Conservation (phyloP, 306 rosid genomes). For the Cicer bijugum region DNA sequence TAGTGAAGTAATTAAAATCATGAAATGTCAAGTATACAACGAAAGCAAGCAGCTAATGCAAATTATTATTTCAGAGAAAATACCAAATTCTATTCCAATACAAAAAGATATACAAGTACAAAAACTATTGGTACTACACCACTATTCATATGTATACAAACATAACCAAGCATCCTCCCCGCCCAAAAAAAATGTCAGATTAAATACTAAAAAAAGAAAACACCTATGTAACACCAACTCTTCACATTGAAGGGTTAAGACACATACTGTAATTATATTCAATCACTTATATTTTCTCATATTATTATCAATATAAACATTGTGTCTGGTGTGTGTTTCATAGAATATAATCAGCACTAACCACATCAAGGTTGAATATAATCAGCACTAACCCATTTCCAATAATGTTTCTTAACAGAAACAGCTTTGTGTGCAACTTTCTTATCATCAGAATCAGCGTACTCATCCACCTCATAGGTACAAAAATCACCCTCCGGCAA, state of each 20-base stretch:
- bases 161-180: not conserved
- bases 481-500: conserved; percentile 84
- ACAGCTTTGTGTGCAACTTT: conserved; percentile 62
- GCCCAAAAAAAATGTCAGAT: conserved; percentile 34
- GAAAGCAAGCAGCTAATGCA: conserved; percentile 19
- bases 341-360: not conserved
- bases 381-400: conserved; percentile 89
- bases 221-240: not conserved
- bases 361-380: conserved; percentile 51
- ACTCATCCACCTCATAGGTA: conserved; percentile 78
- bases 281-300: not conserved
- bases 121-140: conserved; percentile 24
- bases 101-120: conserved; percentile 39
- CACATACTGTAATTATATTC: not conserved
- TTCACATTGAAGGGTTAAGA: not conserved
- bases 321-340: not conserved
- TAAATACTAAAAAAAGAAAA: not conserved
- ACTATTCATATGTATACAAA: conserved; percentile 28
- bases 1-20: conserved; percentile 5
- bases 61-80: conserved; percentile 29
- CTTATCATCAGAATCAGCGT: conserved; percentile 48
- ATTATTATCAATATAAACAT: not conserved
- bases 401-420: conserved; percentile 86
- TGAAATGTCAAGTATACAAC: conserved; percentile 26
- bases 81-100: conserved; percentile 5